Conservation (phyloP, 306 rosid genomes). For the Glycyrrhiza uralensis region DNA sequence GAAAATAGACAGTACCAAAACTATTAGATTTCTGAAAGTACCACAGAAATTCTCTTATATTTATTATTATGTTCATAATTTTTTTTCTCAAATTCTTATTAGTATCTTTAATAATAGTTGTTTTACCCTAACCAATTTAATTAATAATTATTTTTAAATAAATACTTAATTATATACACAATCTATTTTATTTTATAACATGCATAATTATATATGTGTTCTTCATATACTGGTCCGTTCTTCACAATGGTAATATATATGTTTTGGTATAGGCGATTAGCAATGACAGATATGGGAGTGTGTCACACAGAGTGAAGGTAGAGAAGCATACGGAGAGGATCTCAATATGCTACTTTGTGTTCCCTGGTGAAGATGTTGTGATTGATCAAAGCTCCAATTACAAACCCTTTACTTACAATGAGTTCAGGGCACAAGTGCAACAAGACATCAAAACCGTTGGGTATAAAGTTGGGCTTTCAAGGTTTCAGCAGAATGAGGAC, state of each 20-base stretch:
- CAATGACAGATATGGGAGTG: constrained; percentile 53
- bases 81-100: no score
- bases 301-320: constrained; percentile 59
- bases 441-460: constrained; percentile 50
- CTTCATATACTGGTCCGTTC: no score
- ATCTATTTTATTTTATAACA: no score
- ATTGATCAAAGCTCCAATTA: constrained; percentile 64
- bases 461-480: constrained; percentile 61
- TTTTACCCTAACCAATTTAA: no score
- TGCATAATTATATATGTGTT: background rate
- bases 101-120: no score
- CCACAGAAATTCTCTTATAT: no score
- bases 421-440: constrained; percentile 62
- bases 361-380: constrained; percentile 48
- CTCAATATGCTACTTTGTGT: constrained; percentile 69
- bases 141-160: no score
- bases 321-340: constrained; percentile 47
- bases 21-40: no score
- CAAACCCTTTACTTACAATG: constrained; percentile 61
- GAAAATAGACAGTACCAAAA: no score
- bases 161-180: no score
- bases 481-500: constrained; percentile 35
- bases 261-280: constrained; percentile 56
- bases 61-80: no score
- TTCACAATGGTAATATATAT: background rate